phyloP scores from a whole-genome alignment of 495 filamentous ascomycete species.

The Viridothelium virens region DNA sequence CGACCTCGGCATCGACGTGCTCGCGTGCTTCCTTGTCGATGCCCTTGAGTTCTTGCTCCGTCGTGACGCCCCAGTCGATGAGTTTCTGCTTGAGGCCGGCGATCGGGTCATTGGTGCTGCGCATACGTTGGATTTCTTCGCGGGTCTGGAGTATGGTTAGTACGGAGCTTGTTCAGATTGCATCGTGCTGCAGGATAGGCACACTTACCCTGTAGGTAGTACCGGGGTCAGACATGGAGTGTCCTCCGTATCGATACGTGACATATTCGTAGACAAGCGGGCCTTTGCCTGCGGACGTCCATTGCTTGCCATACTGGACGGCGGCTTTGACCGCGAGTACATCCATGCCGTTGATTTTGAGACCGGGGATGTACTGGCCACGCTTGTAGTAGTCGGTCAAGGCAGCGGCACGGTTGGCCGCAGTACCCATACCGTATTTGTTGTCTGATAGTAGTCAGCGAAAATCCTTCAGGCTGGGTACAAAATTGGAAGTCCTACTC shows the following conservation, averaged over 20 bases:
- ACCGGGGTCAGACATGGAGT: constrained; percentile 98
- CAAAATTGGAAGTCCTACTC: constrained; percentile 48
- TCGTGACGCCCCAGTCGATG: constrained; percentile 83
- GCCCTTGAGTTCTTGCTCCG: constrained; percentile 92
- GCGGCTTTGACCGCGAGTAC: constrained; percentile 96
- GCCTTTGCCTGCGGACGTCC: constrained; percentile 69
- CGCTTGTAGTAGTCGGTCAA: constrained; percentile 99
- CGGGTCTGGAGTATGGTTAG: constrained; percentile 48
- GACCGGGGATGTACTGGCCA: constrained; percentile 97
- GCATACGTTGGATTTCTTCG: constrained; percentile 99
- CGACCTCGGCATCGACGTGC: constrained; percentile 83
- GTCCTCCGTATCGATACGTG: constrained; percentile 97
- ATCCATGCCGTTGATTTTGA: constrained; percentile 99
- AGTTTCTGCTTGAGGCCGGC: constrained; percentile 97
- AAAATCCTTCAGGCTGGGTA: background rate
- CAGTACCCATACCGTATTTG: constrained; percentile 99
- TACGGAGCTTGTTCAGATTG: constrained; percentile 3
- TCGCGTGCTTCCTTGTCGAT: constrained; percentile 87
- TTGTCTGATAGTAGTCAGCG: constrained; percentile 59
- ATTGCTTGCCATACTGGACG: constrained; percentile 83
- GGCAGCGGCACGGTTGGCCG: constrained; percentile 85
- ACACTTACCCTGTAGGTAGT: constrained; percentile 74
- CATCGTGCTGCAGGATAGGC: background rate
- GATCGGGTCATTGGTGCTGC: constrained; percentile 95
- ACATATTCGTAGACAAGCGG: constrained; percentile 97